Percentiles rank a stretch among this genome's conserved stretches.
phyloP scores from a whole-genome alignment of 345 rosid species.

The Sonneratia caseolaris region DNA sequence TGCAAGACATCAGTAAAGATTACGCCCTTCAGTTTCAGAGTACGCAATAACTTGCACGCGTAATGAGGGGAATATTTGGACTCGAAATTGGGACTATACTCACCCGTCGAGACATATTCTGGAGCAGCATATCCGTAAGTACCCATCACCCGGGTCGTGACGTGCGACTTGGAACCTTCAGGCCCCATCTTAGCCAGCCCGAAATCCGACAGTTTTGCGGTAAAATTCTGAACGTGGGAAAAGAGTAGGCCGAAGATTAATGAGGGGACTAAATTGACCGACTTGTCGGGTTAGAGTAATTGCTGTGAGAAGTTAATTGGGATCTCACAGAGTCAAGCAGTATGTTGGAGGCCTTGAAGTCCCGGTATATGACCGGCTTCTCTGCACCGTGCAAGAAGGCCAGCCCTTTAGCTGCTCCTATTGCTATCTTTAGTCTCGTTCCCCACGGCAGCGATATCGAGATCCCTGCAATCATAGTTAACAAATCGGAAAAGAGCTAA shows the following conservation, averaged over 20 bases:
- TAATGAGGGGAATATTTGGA: too few species aligned
- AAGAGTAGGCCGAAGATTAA: too few species aligned
- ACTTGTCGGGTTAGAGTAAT: too few species aligned
- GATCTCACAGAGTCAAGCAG: constrained; percentile 64
- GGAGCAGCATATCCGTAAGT: constrained; percentile 96
- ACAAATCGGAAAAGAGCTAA: too few species aligned
- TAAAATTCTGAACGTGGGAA: constrained; percentile 44
- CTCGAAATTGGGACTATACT: too few species aligned
- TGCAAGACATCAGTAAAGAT: constrained; percentile 13
- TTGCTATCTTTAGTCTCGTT: constrained; percentile 72
- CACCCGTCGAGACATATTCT: constrained; percentile 85
- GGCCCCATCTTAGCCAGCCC: constrained; percentile 96
- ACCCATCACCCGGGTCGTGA: constrained; percentile 93
- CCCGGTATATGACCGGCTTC: constrained; percentile 81
- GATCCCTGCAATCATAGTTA: constrained; percentile 30
- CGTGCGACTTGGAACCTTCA: constrained; percentile 91
- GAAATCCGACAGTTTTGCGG: constrained; percentile 78
- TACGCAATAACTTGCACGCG: too few species aligned
- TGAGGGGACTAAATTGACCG: too few species aligned
- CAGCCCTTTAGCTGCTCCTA: constrained; percentile 84
- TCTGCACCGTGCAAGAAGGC: constrained; percentile 81
- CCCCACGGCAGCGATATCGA: constrained; percentile 75
- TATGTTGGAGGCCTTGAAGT: constrained; percentile 88
- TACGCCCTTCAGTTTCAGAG: not conserved
- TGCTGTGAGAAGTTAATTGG: too few species aligned